Conservation (phyloP, 148 eudicot genomes). For the Silene uniflora region DNA sequence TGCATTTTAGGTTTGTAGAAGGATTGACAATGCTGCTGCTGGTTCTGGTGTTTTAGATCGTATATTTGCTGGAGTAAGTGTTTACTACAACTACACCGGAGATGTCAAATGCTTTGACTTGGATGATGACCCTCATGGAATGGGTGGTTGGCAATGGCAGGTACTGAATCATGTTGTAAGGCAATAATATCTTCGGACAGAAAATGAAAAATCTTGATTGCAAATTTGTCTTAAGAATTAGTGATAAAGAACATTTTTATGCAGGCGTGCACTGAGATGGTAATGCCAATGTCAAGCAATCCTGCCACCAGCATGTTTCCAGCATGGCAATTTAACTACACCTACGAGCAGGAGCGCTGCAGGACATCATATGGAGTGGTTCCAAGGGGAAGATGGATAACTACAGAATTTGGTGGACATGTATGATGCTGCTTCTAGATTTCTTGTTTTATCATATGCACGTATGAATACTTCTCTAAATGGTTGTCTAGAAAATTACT, state of each 20-base stretch:
- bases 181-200: not conserved
- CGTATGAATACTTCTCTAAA: not conserved
- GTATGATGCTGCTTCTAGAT: conserved; percentile 35
- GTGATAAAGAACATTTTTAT: conserved; percentile 4
- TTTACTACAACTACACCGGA: conserved; percentile 89
- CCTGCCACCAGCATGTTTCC: conserved; percentile 70
- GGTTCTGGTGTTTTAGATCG: conserved; percentile 62
- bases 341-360: conserved; percentile 56
- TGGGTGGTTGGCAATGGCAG: conserved; percentile 98
- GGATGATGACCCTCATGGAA: conserved; percentile 92
- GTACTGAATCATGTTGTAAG: conserved; percentile 27
- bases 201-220: not conserved
- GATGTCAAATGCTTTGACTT: conserved; percentile 66
- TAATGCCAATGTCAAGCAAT: conserved; percentile 87
- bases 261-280: conserved; percentile 98
- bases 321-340: conserved; percentile 49
- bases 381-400: conserved; percentile 82
- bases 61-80: conserved; percentile 71
- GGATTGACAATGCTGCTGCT: conserved; percentile 62
- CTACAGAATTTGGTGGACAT: conserved; percentile 93
- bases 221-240: not conserved
- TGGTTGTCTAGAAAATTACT: not conserved
- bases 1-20: conserved; percentile 61
- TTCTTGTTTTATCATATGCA: not conserved
- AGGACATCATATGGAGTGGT: conserved; percentile 47